phyloP scores from a whole-genome alignment of 1,139 yeast species.

The Schwanniomyces etchellsii region DNA sequence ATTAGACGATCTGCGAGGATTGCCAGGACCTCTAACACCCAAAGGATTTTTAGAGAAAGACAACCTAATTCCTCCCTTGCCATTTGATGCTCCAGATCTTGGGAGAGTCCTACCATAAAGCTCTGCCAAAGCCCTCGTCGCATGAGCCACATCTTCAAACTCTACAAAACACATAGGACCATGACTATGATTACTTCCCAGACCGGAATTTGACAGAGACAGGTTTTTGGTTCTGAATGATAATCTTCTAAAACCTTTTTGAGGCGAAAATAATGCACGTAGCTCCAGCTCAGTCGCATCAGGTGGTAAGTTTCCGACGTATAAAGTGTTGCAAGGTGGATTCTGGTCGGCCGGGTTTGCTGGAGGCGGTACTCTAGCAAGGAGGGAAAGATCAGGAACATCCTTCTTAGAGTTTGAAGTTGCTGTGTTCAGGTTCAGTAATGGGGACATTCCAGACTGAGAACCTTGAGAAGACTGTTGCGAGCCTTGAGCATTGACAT shows the following conservation, averaged over 20 bases:
- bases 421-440: neutral
- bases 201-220: constrained; percentile 28
- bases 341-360: constrained; percentile 99
- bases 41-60: constrained; percentile 94
- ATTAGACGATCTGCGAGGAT: constrained; percentile 38
- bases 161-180: constrained; percentile 99
- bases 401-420: constrained; percentile 26
- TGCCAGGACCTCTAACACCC: constrained; percentile 80
- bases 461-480: constrained; percentile 3
- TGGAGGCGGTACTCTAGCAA: constrained; percentile 87
- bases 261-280: constrained; percentile 79
- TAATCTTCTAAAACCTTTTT: constrained; percentile 86
- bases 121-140: constrained; percentile 90
- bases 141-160: constrained; percentile 91
- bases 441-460: constrained; percentile 1
- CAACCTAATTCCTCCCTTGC: constrained; percentile 90
- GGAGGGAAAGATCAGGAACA: constrained; percentile 66
- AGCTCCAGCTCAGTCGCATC: constrained; percentile 94
- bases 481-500: neutral
- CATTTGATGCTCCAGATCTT: constrained; percentile 58
- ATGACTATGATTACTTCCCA: constrained; percentile 47
- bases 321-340: constrained; percentile 95
- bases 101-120: constrained; percentile 83
- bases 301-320: constrained; percentile 95
- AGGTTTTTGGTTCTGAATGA: constrained; percentile 76